Conservation (phyloP, 2,329 filamentous ascomycete genomes). For the Talaromyces sp. region DNA sequence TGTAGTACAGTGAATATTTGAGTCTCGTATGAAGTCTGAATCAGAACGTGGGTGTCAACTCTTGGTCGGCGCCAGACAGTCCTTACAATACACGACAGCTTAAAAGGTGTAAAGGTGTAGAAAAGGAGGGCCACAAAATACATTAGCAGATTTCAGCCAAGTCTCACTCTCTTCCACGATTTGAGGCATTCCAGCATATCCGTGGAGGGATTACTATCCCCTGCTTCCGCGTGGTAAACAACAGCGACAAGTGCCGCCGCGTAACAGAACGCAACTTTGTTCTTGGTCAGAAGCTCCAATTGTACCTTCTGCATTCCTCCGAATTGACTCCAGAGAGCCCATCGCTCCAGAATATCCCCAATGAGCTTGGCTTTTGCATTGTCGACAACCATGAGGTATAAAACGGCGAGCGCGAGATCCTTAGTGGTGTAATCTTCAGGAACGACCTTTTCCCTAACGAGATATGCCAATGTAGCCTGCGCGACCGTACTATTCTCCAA, state of each 20-base stretch:
- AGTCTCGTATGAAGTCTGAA: neutral
- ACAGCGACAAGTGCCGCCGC: conserved; percentile 29
- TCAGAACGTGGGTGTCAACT: neutral
- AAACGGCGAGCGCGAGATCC: conserved; percentile 27
- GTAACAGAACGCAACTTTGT: conserved; percentile 29
- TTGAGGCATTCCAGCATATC: conserved; percentile 33
- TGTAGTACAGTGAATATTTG: neutral
- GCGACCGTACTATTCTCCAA: conserved; percentile 28
- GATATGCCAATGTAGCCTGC: conserved; percentile 28
- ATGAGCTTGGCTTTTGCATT: conserved; percentile 24
- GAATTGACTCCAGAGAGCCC: conserved; percentile 28
- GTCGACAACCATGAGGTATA: conserved; percentile 32
- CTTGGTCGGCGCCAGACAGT: neutral
- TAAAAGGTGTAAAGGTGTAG: neutral
- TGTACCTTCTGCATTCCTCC: conserved; percentile 31
- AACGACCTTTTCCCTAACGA: conserved; percentile 27
- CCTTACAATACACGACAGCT: neutral
- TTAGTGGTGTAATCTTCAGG: conserved; percentile 26
- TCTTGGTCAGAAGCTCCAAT: conserved; percentile 25
- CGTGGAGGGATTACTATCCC: conserved; percentile 25
- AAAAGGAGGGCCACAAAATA: neutral
- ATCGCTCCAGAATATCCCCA: conserved; percentile 29
- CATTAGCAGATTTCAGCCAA: conserved; percentile 24
- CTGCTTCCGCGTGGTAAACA: conserved; percentile 23
- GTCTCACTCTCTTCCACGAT: conserved; percentile 32